phyloP scores from a whole-genome alignment of 495 filamentous ascomycete species.

The Pyrenopolyporus hunteri region DNA sequence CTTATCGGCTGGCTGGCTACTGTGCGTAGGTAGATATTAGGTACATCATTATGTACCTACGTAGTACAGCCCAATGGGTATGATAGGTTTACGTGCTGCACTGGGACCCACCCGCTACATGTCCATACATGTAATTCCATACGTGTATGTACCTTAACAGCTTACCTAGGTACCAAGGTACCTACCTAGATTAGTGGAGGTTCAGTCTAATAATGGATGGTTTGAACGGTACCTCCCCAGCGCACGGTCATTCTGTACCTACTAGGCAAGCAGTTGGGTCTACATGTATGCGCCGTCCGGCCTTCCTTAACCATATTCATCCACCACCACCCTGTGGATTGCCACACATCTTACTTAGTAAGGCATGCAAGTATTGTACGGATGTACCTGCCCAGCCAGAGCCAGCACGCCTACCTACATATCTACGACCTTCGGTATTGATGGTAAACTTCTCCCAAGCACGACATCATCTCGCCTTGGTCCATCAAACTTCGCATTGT shows the following conservation, averaged over 20 bases:
- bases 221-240: neutral
- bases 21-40: neutral
- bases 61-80: neutral
- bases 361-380: neutral
- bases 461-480: conserved; percentile 8
- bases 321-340: conserved; percentile 19
- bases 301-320: conserved; percentile 15
- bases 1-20: conserved; percentile 20
- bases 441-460: neutral
- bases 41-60: neutral
- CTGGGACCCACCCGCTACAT: too few relatives aligned
- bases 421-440: neutral
- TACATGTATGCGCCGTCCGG: too few relatives aligned
- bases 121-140: neutral
- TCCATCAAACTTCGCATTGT: conserved; percentile 24
- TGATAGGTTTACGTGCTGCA: neutral
- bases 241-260: too few relatives aligned
- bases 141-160: conserved; percentile 7
- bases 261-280: too few relatives aligned
- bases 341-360: conserved; percentile 29
- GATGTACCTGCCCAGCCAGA: conserved; percentile 18
- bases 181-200: too few relatives aligned
- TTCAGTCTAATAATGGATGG: neutral
- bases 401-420: neutral
- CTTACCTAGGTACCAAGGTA: too few relatives aligned